Evolutionary conservation across 2,329 filamentous ascomycete species (phyloP).

Genomic region (Diaporthe batatas): DNA sequence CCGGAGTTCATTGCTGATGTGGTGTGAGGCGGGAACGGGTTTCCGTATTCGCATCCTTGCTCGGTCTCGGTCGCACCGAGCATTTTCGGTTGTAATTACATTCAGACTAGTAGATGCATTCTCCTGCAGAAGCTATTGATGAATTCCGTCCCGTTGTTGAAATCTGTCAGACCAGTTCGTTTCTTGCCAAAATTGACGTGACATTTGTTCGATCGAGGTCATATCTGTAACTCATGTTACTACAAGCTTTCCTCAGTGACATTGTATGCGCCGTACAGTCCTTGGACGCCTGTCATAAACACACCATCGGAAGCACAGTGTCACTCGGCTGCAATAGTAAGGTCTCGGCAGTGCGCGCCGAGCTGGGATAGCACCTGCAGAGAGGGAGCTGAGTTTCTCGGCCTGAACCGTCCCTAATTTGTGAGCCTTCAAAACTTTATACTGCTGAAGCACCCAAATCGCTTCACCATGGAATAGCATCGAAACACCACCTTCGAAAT

Average conservation of each 20-base stretch:
- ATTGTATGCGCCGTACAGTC: not conserved
- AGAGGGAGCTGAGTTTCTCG: slow-evolving; percentile 1
- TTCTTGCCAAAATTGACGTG: slow-evolving; percentile 14
- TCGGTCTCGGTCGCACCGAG: slow-evolving; percentile 15
- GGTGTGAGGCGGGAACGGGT: slow-evolving; percentile 10
- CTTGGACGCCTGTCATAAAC: not conserved
- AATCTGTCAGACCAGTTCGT: not conserved
- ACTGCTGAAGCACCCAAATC: too few species aligned
- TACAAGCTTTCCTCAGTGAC: not conserved
- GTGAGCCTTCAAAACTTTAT: not conserved
- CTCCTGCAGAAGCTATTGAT: not conserved
- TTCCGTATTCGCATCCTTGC: slow-evolving; percentile 25
- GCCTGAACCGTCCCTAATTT: not conserved
- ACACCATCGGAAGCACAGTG: not conserved
- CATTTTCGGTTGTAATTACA: not conserved
- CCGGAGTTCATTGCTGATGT: not conserved
- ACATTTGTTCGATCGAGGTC: not conserved
- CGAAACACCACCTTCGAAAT: not conserved
- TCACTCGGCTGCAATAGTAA: slow-evolving; percentile 17
- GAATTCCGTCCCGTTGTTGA: slow-evolving; percentile 3
- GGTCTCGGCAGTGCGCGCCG: slow-evolving; percentile 12
- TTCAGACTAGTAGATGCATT: slow-evolving; percentile 9
- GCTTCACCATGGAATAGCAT: not conserved
- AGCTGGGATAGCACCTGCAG: slow-evolving; percentile 13
- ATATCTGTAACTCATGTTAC: not conserved